A percentile compares a stretch with the other conserved stretches of the same genome.
Evolutionary conservation across 768 basidiomycete species (phyloP).

Genomic region (Coprinellus aureogranulatus): DNA sequence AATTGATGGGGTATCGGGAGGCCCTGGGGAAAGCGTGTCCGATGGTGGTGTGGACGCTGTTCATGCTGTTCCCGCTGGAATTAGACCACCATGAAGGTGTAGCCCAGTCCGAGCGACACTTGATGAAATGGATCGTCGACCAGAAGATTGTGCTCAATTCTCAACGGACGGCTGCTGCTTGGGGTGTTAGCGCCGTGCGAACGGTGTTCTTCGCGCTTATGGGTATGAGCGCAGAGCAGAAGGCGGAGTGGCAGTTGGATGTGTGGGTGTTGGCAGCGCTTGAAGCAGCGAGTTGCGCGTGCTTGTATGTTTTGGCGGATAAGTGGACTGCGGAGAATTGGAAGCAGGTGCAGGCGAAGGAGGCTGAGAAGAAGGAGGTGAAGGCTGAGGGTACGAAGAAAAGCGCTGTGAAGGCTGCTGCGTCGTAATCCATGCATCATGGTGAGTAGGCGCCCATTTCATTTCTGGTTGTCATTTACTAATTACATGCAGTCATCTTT

Average conservation of each 20-base stretch:
- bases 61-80: neutral
- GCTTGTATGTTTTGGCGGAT: neutral
- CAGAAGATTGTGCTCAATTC: neutral
- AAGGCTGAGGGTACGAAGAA: no score
- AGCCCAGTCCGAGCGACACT: neutral
- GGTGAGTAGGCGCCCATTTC: no score
- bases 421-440: no score
- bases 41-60: no score
- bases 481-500: no score
- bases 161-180: neutral
- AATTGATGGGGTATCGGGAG: no score
- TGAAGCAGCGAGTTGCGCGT: neutral
- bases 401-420: neutral
- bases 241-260: neutral
- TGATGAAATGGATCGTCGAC: neutral
- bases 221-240: neutral
- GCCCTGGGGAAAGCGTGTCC: no score
- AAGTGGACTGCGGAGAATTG: neutral
- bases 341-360: no score
- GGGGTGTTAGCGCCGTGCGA: neutral
- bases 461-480: no score
- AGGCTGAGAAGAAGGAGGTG: no score
- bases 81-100: neutral
- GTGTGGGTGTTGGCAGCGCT: neutral
- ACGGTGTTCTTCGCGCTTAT: neutral